Evolutionary conservation across 257 asterid genomes (phyloP).

Genomic region (Gardenia jasminoides): DNA sequence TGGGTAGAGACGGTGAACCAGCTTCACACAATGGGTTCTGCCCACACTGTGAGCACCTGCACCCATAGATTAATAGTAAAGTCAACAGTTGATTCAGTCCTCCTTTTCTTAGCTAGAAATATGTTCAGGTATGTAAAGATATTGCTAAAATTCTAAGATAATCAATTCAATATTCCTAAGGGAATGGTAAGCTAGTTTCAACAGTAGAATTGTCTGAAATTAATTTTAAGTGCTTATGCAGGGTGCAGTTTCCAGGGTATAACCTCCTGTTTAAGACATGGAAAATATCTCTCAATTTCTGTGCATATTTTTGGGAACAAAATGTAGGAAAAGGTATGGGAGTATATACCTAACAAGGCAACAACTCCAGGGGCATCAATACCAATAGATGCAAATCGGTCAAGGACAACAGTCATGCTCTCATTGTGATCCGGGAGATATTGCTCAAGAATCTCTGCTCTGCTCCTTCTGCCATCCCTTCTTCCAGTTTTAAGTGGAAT

Average conservation of each 20-base stretch:
- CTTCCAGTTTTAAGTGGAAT: conserved; percentile 88
- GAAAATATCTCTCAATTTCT: too few relatives aligned
- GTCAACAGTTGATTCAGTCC: background rate
- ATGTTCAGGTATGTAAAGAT: background rate
- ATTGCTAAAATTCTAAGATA: background rate
- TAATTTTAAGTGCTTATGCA: background rate
- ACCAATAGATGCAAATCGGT: conserved; percentile 69
- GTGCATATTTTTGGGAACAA: background rate
- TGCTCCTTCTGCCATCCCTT: conserved; percentile 89
- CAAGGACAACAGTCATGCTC: conserved; percentile 78
- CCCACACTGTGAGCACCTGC: conserved; percentile 96
- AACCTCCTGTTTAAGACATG: too few relatives aligned
- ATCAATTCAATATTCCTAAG: background rate
- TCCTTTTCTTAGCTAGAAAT: background rate
- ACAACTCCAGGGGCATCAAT: conserved; percentile 80
- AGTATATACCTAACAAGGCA: conserved; percentile 69
- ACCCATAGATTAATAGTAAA: background rate
- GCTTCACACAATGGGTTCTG: conserved; percentile 88
- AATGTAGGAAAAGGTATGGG: background rate
- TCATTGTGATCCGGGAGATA: conserved; percentile 95
- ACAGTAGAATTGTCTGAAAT: background rate
- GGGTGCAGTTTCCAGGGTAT: background rate
- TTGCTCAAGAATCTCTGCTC: conserved; percentile 75
- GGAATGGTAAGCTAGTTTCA: background rate
- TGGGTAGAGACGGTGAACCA: conserved; percentile 93